A percentile compares a stretch with the other conserved stretches of the same genome.
These are phyloP conservation scores for Colletotrichum nymphaeae DNA, from an alignment of 2,329 filamentous ascomycete genomes.

Conservation along the genomic window DNA sequence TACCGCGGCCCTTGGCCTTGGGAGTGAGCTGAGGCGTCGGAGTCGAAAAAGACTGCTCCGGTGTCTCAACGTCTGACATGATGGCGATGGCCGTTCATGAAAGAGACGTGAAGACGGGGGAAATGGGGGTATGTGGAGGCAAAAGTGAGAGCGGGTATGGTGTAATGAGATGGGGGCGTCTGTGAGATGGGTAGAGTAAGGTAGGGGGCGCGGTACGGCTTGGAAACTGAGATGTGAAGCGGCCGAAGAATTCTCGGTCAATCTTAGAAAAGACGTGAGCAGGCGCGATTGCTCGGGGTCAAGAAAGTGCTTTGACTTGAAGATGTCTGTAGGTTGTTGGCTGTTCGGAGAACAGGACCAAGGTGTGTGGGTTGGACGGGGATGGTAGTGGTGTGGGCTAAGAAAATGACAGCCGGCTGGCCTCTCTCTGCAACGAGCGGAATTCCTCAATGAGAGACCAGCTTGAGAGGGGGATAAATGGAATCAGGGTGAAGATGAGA, in stretches of 20 bases:
- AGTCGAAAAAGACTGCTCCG: constrained; percentile 36
- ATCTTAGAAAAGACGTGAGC: neutral
- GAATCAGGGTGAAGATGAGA: constrained; percentile 9
- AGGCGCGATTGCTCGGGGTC: constrained; percentile 16
- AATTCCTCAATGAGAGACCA: constrained; percentile 28
- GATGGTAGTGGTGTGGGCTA: constrained; percentile 33
- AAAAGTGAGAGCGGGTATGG: constrained; percentile 34
- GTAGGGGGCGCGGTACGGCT: constrained; percentile 2
- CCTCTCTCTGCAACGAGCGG: constrained; percentile 20
- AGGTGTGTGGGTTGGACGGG: constrained; percentile 26
- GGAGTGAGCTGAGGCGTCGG: constrained; percentile 36
- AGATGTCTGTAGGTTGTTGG: constrained; percentile 32
- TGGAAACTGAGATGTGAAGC: constrained; percentile 14
- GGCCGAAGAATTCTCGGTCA: constrained; percentile 1
- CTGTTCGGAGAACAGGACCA: constrained; percentile 38
- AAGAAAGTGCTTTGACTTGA: constrained; percentile 24
- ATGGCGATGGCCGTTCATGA: constrained; percentile 43
- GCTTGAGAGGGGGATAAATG: constrained; percentile 7
- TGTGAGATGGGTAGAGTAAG: constrained; percentile 24
- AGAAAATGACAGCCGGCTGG: constrained; percentile 36
- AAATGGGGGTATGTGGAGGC: constrained; percentile 33
- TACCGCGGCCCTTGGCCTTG: constrained; percentile 39
- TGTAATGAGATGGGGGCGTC: constrained; percentile 32
- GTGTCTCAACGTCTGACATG: constrained; percentile 38
- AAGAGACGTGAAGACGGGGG: constrained; percentile 32